Percentiles rank a stretch among this genome's conserved stretches.
Conservation (phyloP, 352 stramenopile genomes). For the Pythium plurisporium region DNA sequence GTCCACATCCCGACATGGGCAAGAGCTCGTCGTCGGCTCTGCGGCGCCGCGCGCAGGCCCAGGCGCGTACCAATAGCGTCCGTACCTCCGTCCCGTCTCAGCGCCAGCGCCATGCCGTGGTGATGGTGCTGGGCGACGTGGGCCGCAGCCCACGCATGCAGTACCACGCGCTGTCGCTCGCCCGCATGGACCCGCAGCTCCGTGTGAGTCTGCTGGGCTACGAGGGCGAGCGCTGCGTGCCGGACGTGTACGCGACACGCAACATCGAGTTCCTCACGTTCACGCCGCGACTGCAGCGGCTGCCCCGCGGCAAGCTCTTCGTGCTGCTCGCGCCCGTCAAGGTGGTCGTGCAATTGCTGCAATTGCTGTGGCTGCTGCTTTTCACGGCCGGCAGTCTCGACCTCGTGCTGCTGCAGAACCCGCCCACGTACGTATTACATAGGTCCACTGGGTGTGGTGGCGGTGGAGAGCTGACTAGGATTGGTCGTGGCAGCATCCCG, state of each 20-base stretch:
- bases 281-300: conserved; percentile 48
- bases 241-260: conserved; percentile 44
- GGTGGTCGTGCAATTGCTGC: conserved; percentile 75
- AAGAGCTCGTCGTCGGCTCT: conserved; percentile 17
- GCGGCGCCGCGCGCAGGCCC: conserved; percentile 25
- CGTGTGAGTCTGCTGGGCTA: conserved; percentile 93
- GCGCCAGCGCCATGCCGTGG: conserved; percentile 67
- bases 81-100: neutral
- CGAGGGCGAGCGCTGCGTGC: conserved; percentile 86
- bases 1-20: conserved; percentile 9
- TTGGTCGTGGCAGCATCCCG: conserved; percentile 62
- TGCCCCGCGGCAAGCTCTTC: conserved; percentile 58
- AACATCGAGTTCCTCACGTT: conserved; percentile 83
- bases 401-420: conserved; percentile 98
- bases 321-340: conserved; percentile 82
- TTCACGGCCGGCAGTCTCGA: conserved; percentile 72
- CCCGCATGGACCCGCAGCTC: conserved; percentile 54
- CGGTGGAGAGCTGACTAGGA: conserved; percentile 23
- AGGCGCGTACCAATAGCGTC: conserved; percentile 15
- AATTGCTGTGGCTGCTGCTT: conserved; percentile 80
- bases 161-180: conserved; percentile 96
- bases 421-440: conserved; percentile 75
- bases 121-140: conserved; percentile 94
- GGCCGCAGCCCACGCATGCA: conserved; percentile 98
- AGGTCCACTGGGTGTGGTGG: conserved; percentile 4